A percentile compares a stretch with the other conserved stretches of the same genome.
Conservation (phyloP, 202 grass and related monocot genomes). For the Carex arenaria region DNA sequence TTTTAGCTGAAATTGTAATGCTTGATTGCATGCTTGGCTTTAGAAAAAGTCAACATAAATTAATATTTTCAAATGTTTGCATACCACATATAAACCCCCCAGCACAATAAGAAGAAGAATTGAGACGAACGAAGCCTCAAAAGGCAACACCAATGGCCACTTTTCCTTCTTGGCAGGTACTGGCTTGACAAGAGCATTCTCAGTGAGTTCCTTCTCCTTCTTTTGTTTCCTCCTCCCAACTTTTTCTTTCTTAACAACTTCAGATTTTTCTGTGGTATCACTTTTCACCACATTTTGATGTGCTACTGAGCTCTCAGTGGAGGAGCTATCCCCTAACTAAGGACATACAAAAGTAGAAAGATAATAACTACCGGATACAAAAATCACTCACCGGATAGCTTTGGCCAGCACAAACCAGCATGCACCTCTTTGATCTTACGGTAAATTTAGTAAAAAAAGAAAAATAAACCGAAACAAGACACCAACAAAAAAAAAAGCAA, state of each 20-base stretch:
- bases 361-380: neutral
- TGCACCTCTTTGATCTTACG: neutral
- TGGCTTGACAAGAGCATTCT: conserved; percentile 38
- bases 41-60: neutral
- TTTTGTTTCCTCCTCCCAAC: conserved; percentile 75
- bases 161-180: conserved; percentile 44
- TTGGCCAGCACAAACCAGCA: neutral
- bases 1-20: neutral
- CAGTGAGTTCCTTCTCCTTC: conserved; percentile 71
- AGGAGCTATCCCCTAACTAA: conserved; percentile 53
- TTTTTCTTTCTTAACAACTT: conserved; percentile 72
- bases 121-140: conserved; percentile 70
- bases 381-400: neutral
- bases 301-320: conserved; percentile 30
- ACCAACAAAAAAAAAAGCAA: neutral
- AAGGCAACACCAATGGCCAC: conserved; percentile 63
- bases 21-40: neutral
- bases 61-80: conserved; percentile 21
- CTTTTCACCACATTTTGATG: conserved; percentile 41
- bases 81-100: conserved; percentile 97
- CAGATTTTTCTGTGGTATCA: conserved; percentile 48
- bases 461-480: neutral
- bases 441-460: conserved; percentile 16
- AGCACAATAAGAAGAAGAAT: conserved; percentile 73
- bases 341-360: conserved; percentile 22